These are phyloP conservation scores for Periconia sp. DNA, from an alignment of 2,329 filamentous ascomycete species.

Conservation along the genomic window DNA sequence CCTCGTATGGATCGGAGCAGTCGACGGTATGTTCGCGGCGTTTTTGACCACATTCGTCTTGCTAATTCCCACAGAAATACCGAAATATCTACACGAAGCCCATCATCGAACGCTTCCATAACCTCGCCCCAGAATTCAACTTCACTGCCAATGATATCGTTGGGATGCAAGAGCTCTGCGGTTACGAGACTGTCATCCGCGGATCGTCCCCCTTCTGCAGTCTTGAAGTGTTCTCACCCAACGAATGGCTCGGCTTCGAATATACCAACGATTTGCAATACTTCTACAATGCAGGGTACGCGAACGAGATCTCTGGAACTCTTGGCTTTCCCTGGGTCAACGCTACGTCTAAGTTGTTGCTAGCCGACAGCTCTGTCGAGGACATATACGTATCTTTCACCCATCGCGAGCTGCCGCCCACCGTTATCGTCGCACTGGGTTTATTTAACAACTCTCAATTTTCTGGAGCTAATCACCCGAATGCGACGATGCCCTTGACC, in stretches of 20 bases:
- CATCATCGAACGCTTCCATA: conserved; percentile 63
- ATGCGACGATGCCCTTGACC: conserved; percentile 69
- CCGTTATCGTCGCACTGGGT: conserved; percentile 69
- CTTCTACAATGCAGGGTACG: conserved; percentile 71
- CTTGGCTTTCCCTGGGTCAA: conserved; percentile 73
- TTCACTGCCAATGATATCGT: conserved; percentile 68
- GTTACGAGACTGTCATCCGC: conserved; percentile 69
- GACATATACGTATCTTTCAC: conserved; percentile 73
- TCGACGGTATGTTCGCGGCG: conserved; percentile 48
- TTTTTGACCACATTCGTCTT: too few relatives aligned
- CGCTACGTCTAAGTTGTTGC: conserved; percentile 59
- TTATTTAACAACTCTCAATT: conserved; percentile 72
- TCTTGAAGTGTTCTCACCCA: conserved; percentile 62
- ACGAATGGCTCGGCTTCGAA: conserved; percentile 72
- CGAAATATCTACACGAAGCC: conserved; percentile 64
- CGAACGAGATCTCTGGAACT: conserved; percentile 61
- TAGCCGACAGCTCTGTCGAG: conserved; percentile 56
- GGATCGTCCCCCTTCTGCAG: conserved; percentile 68
- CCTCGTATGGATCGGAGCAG: conserved; percentile 63
- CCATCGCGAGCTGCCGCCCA: conserved; percentile 71
- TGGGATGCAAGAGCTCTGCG: conserved; percentile 70
- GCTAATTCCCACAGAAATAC: conserved; percentile 50
- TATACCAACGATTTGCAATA: conserved; percentile 70
- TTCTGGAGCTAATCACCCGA: conserved; percentile 59
- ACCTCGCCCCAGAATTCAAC: conserved; percentile 63